Evolutionary conservation across 441 rosid genomes (phyloP).

Genomic region (Isatis lusitanica): DNA sequence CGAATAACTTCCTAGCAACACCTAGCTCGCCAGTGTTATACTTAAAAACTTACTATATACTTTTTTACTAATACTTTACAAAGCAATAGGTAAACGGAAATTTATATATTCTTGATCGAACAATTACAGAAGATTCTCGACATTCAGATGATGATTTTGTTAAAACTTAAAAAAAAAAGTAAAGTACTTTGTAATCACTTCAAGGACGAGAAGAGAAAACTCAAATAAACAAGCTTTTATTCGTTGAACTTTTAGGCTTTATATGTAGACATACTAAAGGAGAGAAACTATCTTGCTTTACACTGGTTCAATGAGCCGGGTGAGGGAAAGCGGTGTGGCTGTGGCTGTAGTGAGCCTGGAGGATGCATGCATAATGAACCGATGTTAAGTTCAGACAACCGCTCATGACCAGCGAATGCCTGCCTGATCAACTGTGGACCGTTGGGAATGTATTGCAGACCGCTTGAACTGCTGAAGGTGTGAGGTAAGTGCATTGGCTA

Average conservation of each 20-base stretch:
- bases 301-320: conserved; percentile 27
- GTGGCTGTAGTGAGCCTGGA: conserved; percentile 62
- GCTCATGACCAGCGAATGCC: conserved; percentile 93
- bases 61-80: not conserved
- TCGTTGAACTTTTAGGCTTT: not conserved
- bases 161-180: not conserved
- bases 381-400: conserved; percentile 84
- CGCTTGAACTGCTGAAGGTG: conserved; percentile 91
- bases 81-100: not conserved
- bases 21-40: too few relatives aligned
- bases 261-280: conserved; percentile 23
- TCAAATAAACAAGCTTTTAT: conserved; percentile 14
- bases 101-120: not conserved
- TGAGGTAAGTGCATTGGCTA: conserved; percentile 95
- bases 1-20: conserved; percentile 56
- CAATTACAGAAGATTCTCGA: not conserved
- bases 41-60: too few relatives aligned
- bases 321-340: conserved; percentile 22
- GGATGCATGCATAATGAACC: conserved; percentile 83
- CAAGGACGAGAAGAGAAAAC: not conserved
- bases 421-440: conserved; percentile 86
- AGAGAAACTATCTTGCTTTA: conserved; percentile 2
- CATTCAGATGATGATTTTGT: not conserved
- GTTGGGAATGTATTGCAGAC: conserved; percentile 91
- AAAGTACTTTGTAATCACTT: not conserved